Percentiles rank a stretch among this genome's conserved stretches.
phyloP scores from a whole-genome alignment of 2,329 filamentous ascomycete species.

The Colletotrichum tofieldiae region DNA sequence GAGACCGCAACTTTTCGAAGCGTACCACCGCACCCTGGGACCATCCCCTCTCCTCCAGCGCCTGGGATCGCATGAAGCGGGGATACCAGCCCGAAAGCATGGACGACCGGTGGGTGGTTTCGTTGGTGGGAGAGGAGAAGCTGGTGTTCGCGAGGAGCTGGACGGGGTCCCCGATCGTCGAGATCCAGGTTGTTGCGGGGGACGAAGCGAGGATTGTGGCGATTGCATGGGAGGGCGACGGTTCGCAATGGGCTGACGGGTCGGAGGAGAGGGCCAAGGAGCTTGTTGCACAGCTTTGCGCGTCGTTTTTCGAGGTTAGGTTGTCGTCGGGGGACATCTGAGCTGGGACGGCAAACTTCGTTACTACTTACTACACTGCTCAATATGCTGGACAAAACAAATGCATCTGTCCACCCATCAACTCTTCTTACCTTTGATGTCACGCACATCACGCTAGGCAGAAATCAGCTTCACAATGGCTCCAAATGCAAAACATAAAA shows the following conservation, averaged over 20 bases:
- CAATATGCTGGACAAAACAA: neutral
- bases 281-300: constrained; percentile 11
- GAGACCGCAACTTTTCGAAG: neutral
- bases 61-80: constrained; percentile 28
- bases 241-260: neutral
- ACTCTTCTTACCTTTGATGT: neutral
- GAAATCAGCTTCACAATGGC: too few species aligned
- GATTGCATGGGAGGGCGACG: constrained; percentile 4
- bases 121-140: neutral
- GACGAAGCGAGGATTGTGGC: neutral
- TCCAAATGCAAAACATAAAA: neutral
- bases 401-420: too few species aligned
- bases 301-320: neutral
- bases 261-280: neutral
- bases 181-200: constrained; percentile 13
- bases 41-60: constrained; percentile 1
- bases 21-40: constrained; percentile 11
- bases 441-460: neutral
- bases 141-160: constrained; percentile 27
- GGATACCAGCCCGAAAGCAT: constrained; percentile 23
- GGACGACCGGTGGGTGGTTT: constrained; percentile 22
- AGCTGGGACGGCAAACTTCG: neutral
- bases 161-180: constrained; percentile 10
- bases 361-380: too few species aligned
- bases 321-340: neutral